Evolutionary conservation across 1,284 basidiomycete genomes (phyloP).

Genomic region (Gomphus sp.): DNA sequence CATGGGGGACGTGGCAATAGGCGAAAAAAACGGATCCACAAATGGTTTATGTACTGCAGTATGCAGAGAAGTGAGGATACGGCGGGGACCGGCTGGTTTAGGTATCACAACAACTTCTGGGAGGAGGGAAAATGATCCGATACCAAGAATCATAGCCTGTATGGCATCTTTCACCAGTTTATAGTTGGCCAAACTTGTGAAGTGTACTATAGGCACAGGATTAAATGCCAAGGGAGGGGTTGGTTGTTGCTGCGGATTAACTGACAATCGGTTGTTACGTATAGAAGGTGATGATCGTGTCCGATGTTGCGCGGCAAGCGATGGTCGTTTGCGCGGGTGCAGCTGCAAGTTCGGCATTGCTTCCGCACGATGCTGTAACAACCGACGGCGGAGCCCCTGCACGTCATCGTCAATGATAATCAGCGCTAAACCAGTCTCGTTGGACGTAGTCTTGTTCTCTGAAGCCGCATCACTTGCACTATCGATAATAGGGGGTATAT

Average conservation of each 20-base stretch:
- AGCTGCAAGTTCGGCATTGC: conserved; percentile 34
- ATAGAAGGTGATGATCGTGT: conserved; percentile 74
- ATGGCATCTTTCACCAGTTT: conserved; percentile 82
- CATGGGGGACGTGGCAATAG: conserved; percentile 86
- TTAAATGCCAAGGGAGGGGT: conserved; percentile 20
- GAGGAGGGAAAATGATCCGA: conserved; percentile 27
- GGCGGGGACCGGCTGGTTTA: conserved; percentile 88
- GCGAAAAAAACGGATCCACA: conserved; percentile 83
- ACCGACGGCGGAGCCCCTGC: conserved; percentile 57
- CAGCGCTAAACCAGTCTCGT: conserved; percentile 37
- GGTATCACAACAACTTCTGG: conserved; percentile 92
- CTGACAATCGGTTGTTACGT: conserved; percentile 40
- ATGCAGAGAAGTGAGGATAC: conserved; percentile 83
- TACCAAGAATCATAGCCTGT: conserved; percentile 52
- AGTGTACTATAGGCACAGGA: conserved; percentile 69
- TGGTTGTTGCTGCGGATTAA: conserved; percentile 8
- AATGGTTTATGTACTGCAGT: conserved; percentile 77
- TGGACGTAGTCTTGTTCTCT: conserved; percentile 9
- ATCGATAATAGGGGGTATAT: conserved; percentile 1
- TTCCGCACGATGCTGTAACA: conserved; percentile 56
- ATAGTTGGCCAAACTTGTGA: conserved; percentile 84
- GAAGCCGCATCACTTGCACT: neutral
- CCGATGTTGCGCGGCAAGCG: conserved; percentile 56
- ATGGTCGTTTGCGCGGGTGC: conserved; percentile 60
- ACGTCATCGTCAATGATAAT: conserved; percentile 89